Conservation (phyloP, 179 eudicot species). For the Kewa caespitosa region DNA sequence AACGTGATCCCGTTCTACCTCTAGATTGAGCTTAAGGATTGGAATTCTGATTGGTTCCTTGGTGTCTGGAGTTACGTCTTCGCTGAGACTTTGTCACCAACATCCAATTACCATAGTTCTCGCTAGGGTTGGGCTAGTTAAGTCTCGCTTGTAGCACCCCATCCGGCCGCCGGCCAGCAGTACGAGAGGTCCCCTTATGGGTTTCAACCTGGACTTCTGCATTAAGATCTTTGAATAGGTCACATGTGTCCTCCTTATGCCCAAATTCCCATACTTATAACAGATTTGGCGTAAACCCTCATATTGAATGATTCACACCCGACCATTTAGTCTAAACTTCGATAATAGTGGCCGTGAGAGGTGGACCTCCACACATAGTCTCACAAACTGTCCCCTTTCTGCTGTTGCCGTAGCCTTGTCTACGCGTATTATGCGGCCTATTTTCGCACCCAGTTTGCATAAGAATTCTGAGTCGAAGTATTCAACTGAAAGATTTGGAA, state of each 20-base stretch:
- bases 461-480: not conserved
- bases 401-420: not conserved
- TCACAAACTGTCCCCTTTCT: not conserved
- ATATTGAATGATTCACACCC: not conserved
- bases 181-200: not conserved
- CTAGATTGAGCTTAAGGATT: too few relatives aligned
- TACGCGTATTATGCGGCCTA: not conserved
- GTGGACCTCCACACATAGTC: not conserved
- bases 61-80: too few relatives aligned
- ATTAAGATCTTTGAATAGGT: not conserved
- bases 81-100: too few relatives aligned
- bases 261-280: not conserved
- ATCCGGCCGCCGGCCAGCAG: not conserved
- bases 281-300: not conserved
- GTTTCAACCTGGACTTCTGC: not conserved
- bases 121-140: not conserved
- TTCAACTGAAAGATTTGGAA: not conserved
- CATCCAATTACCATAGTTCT: not conserved
- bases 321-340: not conserved
- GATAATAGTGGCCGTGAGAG: not conserved
- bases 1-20: too few relatives aligned
- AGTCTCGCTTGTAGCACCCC: not conserved
- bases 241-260: not conserved
- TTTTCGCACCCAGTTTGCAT: not conserved
- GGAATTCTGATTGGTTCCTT: too few relatives aligned